phyloP scores from a whole-genome alignment of 768 basidiomycete species.

The Auriscalpium vulgare region DNA sequence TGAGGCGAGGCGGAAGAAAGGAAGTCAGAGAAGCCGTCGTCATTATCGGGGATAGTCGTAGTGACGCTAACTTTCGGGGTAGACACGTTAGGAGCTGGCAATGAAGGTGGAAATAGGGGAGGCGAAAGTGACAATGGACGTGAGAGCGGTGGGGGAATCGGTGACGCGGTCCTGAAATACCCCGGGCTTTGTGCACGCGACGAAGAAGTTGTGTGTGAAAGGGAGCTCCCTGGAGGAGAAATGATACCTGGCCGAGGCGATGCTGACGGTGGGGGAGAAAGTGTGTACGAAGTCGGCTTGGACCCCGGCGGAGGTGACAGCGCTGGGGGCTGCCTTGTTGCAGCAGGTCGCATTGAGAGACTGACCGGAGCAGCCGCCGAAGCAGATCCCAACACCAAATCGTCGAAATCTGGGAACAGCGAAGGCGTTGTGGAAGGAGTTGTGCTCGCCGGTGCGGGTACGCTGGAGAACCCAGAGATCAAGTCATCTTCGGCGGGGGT shows the following conservation, averaged over 20 bases:
- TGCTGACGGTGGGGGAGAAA: background rate
- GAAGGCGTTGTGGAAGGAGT: background rate
- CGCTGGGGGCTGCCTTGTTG: background rate
- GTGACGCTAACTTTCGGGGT: background rate
- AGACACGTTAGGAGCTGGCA: background rate
- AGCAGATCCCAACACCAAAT: background rate
- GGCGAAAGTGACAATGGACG: background rate
- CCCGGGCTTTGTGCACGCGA: background rate
- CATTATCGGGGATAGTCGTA: slow-evolving; percentile 4
- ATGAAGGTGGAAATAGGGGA: background rate
- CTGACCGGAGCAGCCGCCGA: background rate
- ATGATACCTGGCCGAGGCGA: background rate
- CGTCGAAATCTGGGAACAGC: background rate
- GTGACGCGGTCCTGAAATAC: background rate
- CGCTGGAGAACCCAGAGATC: too few relatives aligned
- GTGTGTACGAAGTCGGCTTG: background rate
- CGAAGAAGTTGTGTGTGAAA: background rate
- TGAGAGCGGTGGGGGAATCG: background rate
- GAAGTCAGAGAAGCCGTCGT: slow-evolving; percentile 49
- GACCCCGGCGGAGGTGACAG: background rate
- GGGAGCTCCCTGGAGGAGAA: background rate
- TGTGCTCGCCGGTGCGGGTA: too few relatives aligned
- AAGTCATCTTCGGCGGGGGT: too few relatives aligned
- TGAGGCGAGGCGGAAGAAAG: slow-evolving; percentile 23
- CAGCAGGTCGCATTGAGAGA: too few relatives aligned